Evolutionary conservation across 495 filamentous ascomycete species (phyloP), one percentile per base, ranked within the genome.

Genomic region (Xylaria acuta): DNA sequence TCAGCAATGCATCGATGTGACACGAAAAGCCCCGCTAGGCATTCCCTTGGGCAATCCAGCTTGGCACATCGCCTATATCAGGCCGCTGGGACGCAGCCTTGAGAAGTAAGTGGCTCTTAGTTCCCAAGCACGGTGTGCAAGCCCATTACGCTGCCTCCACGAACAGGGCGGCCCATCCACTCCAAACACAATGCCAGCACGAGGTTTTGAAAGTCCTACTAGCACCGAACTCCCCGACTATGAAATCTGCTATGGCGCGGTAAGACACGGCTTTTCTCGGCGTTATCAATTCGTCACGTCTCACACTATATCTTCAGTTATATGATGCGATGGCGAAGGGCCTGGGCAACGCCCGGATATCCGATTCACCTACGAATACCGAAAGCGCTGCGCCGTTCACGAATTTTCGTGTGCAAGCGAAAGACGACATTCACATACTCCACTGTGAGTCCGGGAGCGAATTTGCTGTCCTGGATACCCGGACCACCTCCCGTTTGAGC

Each of bases 211-310:
- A 38, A 7, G n/a, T 12, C 36, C 58, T 62, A 12, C 53, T 5
- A 9, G 34, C 5, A 58, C 14, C 6, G 20, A 58, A 58, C 1
- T 20, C 5, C 18, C 12, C 14, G 38, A 64, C 25, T 7, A 27
- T 22, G 38, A 64, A 47, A 20, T 64, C 14, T 64, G 60, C 20
- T 64, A 64, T 32, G 60, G 60, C 38, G 12, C 60, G 7, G 60
- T 64, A 64, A 41, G 60, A 14, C 22, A 25, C 12, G 5, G 11
- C 18, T 7, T 18, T 45, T 32, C 32, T 18, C 5, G 12, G 11
- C 22, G 7, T 7, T 0, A 18, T 14, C 32, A 20, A 38, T 1
- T 40, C 14, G 5, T 25, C n/a, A 1, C 18, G 60, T 43, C 60
- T 64, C 22, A 64, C 36, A 41, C 9, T 6, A 20, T 5, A 32